phyloP scores from a whole-genome alignment of 352 stramenopile genomes.

The Phytophthora ramorum region DNA sequence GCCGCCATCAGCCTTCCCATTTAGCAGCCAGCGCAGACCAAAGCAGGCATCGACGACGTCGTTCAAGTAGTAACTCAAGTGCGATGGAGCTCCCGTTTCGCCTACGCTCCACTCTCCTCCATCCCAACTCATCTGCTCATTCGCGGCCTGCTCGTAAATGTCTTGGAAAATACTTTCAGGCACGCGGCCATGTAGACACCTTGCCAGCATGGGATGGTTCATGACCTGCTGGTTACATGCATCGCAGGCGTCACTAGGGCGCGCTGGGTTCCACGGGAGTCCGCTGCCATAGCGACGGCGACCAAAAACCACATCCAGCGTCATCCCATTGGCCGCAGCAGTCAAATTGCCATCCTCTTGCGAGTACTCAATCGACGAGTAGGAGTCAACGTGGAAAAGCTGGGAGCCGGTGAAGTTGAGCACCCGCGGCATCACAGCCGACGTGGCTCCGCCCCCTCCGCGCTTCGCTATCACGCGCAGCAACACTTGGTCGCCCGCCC shows the following conservation, averaged over 20 bases:
- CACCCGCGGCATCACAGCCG: conserved; percentile 45
- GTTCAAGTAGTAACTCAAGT: conserved; percentile 9
- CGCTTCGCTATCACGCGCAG: conserved; percentile 42
- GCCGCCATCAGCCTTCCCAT: conserved; percentile 14
- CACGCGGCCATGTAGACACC: conserved; percentile 34
- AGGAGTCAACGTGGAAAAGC: conserved; percentile 50
- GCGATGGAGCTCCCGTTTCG: background rate
- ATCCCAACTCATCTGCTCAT: conserved; percentile 26
- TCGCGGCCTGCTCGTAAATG: conserved; percentile 16
- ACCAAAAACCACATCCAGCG: conserved; percentile 38
- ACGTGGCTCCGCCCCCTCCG: conserved; percentile 19
- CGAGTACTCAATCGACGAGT: conserved; percentile 37
- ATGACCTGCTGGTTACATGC: conserved; percentile 16
- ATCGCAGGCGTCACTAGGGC: conserved; percentile 30
- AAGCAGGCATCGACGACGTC: conserved; percentile 30
- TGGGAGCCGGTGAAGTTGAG: conserved; percentile 53
- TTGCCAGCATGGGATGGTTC: conserved; percentile 24
- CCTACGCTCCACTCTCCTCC: conserved; percentile 12
- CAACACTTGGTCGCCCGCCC: conserved; percentile 48
- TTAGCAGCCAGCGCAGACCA: conserved; percentile 25
- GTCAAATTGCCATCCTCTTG: conserved; percentile 17
- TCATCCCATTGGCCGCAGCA: conserved; percentile 14
- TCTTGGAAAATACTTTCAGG: conserved; percentile 34
- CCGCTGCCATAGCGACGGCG: conserved; percentile 44
- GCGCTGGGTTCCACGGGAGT: conserved; percentile 40